phyloP scores from a whole-genome alignment of 768 basidiomycete genomes.

The Tricholoma saponaceum region DNA sequence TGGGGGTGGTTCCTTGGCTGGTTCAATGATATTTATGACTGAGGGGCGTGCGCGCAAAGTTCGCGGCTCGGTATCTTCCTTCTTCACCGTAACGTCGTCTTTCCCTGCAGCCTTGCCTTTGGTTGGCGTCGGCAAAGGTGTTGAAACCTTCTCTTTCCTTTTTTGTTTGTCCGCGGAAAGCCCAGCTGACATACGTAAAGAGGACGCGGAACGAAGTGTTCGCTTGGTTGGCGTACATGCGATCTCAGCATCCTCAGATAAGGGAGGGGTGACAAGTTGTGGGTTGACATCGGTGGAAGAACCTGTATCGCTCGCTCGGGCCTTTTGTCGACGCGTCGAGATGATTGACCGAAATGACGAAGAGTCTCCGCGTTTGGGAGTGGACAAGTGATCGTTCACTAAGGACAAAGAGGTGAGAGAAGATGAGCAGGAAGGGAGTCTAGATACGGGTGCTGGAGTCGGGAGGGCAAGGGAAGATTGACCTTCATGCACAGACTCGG shows the following conservation, averaged over 20 bases:
- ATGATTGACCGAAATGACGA: constrained; percentile 54
- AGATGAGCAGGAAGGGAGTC: constrained; percentile 33
- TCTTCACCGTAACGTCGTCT: constrained; percentile 37
- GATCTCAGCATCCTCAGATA: constrained; percentile 38
- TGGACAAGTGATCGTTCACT: constrained; percentile 22
- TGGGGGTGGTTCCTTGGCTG: constrained; percentile 32
- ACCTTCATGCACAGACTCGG: constrained; percentile 26
- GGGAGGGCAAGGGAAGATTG: constrained; percentile 23
- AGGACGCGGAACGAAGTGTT: constrained; percentile 30
- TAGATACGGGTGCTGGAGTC: constrained; percentile 29
- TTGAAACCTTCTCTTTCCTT: constrained; percentile 29
- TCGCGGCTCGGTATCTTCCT: constrained; percentile 49
- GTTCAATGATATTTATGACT: constrained; percentile 29
- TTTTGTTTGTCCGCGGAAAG: constrained; percentile 35
- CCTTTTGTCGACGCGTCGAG: constrained; percentile 55
- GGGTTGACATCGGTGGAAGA: constrained; percentile 8
- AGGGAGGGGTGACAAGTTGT: constrained; percentile 44
- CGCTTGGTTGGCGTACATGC: constrained; percentile 25
- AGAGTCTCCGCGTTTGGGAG: constrained; percentile 28
- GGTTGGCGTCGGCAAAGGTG: constrained; percentile 26
- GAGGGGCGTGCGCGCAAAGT: constrained; percentile 47
- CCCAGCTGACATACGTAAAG: constrained; percentile 18
- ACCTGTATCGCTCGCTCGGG: constrained; percentile 19
- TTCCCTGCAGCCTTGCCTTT: constrained; percentile 20
- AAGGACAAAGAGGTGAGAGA: constrained; percentile 41